Conservation (phyloP, 106 monocot genomes). For the Phalaenopsis equestris region DNA sequence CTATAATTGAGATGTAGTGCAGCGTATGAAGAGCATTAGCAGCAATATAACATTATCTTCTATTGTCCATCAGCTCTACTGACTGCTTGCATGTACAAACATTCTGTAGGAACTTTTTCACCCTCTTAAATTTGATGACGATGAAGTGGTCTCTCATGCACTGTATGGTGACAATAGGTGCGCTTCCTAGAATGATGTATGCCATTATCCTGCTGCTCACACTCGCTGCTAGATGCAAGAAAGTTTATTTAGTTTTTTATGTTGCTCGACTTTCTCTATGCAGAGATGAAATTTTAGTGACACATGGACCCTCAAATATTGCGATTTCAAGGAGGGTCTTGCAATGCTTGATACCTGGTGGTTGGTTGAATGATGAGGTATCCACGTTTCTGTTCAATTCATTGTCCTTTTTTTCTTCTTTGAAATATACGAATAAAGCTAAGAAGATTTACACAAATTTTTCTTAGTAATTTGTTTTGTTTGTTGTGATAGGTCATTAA, state of each 20-base stretch:
- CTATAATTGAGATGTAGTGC: background rate
- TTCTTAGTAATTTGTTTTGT: background rate
- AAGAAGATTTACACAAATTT: background rate
- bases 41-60: background rate
- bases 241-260: background rate
- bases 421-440: background rate
- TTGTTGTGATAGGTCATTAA: slow-evolving; percentile 74
- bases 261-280: slow-evolving; percentile 2
- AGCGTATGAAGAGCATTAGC: background rate
- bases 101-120: slow-evolving; percentile 42
- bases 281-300: slow-evolving; percentile 44
- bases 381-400: background rate
- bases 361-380: slow-evolving; percentile 98
- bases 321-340: slow-evolving; percentile 72
- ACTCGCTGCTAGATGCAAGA: background rate
- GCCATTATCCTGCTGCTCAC: background rate
- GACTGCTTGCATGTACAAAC: background rate
- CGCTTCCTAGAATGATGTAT: background rate
- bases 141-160: slow-evolving; percentile 28
- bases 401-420: background rate
- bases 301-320: slow-evolving; percentile 71
- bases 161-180: slow-evolving; percentile 46
- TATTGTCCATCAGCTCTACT: background rate
- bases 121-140: slow-evolving; percentile 71
- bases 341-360: slow-evolving; percentile 59